A percentile compares a stretch with the other conserved stretches of the same genome.
Conservation (phyloP, 176 grass and related monocot species). For the Melocanna baccifera region DNA sequence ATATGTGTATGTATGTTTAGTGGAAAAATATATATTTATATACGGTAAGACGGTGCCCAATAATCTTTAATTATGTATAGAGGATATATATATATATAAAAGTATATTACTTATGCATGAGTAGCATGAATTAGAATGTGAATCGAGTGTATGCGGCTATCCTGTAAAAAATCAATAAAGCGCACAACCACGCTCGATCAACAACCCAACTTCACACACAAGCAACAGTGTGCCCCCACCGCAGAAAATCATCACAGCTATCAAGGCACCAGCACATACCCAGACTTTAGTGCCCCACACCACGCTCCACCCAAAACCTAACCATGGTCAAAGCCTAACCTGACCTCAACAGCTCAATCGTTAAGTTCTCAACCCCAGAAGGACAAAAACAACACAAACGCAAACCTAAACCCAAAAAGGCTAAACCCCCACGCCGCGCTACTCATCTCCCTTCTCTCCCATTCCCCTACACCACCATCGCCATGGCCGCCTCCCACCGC, state of each 20-base stretch:
- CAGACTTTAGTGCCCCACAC: slow-evolving; percentile 20
- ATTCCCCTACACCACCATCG: neutral
- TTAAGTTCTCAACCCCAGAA: neutral
- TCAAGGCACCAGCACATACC: slow-evolving; percentile 9
- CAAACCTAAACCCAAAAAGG: slow-evolving; percentile 27
- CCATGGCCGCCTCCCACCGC: slow-evolving; percentile 31
- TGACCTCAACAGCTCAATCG: neutral
- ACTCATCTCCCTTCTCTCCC: too few relatives aligned
- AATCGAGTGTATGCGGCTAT: too few relatives aligned
- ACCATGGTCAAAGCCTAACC: slow-evolving; percentile 43
- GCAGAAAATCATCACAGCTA: slow-evolving; percentile 35
- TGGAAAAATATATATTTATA: too few relatives aligned
- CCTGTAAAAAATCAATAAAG: too few relatives aligned
- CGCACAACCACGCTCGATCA: neutral
- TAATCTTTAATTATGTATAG: too few relatives aligned
- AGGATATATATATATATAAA: too few relatives aligned
- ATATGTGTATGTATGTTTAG: too few relatives aligned
- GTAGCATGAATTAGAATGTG: too few relatives aligned
- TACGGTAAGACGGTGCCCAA: too few relatives aligned
- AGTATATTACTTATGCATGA: too few relatives aligned
- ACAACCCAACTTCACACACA: neutral
- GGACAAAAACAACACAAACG: neutral
- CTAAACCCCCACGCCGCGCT: slow-evolving; percentile 28
- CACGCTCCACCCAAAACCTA: neutral
- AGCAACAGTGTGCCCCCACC: neutral